Evolutionary conservation across 495 filamentous ascomycete species (phyloP), one percentile per base, ranked within the genome.

Genomic region (Xylaria grammica): DNA sequence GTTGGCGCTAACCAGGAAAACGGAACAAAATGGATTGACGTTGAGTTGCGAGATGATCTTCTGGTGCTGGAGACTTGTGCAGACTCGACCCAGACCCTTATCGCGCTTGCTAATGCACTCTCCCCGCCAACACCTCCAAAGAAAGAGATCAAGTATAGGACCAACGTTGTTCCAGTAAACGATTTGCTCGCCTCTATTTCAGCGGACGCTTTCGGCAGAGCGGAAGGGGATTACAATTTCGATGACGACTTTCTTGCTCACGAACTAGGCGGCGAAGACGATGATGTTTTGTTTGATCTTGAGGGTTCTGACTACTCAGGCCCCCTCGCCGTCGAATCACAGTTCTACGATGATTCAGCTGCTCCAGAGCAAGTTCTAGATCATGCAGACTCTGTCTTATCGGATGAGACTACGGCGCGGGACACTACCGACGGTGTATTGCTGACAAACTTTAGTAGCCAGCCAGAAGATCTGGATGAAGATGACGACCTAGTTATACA

Each of bases 81-180:
- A 17, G 96, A 99, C 75, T 98, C 96, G 10, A 98, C 95, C 0
- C 93, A 97, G 69, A 98, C 96, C 0, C 84, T 99, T 3, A 88
- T 96, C 54, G 86, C 83, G 17, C 85, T 95, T 62, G 73, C 95
- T 44, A 92, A 91, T 70, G 93, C 89, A 0, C 83, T 99, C 4
- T 87, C 86, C 11, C 95, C 94, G 24, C 95, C 96, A 3, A 85
- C 85, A 7, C 88, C 92, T 0, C 93, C 93, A 9, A 91, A 85
- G 68, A 89, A 89, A 50, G 87, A 89, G 58, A 83, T 86, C 60
- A 94, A 94, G 71, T 99, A 97, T 73, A 86, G 89, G 44, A 98
- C 94, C 2, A 85, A 94, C 60, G 86, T 96, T 26, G 86, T 96
- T 62, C 90, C 94, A 0, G 81, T 98, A 3, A 76, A 93, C 68